Base-by-base conservation (phyloP, 2,329 filamentous ascomycete species). In the Atkinsonella texensis region DNA sequence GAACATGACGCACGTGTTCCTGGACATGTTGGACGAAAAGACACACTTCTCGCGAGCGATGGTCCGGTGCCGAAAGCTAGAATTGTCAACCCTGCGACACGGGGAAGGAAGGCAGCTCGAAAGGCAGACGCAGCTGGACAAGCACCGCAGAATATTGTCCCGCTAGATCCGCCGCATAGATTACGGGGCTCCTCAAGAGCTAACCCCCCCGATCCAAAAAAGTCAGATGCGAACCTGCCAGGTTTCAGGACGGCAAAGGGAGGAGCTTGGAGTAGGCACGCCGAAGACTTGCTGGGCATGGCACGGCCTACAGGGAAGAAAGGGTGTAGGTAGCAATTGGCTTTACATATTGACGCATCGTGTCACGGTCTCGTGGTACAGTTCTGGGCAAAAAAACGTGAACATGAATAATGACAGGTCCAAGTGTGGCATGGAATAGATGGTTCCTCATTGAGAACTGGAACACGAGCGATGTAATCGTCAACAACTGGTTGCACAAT, bases 221-320 rank as follows among this genome's bases (percentile, higher is more conserved):
- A 15, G 51, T 23, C 17, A 18, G 46, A 18, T 18, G 20, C 54
- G 61, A 56, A 54, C n/a, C 60, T 74, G 53, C 68, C 71, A 10
- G 70, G 69, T 1, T 76, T 77, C 52, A 66, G 66, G 2, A 74
- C 69, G 58, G 74, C 71, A 3, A 78, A 76, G 57, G 69, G 77
- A 15, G 83, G 83, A 2, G 78, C 84, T 0, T 87, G 84, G 84
- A 86, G 81, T 57, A 75, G 73, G 23, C 83, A 87, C 60, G 83
- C 84, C 0, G 73, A 79, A 56, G 84, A 87, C 62, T 60, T 87
- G 46, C 76, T 87, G 55, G 80, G 78, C 39, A 76, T 70, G 59
- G 79, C 74, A 60, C 72, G 79, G 46, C 83, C 82, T 38, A 69
- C 46, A 63, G 56, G 52, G 49, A 54, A 51, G 38, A 46, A 45